Percentiles rank a stretch among this genome's conserved stretches.
Conservation (phyloP, 257 asterid species). For the Solanum corneliomulleri region DNA sequence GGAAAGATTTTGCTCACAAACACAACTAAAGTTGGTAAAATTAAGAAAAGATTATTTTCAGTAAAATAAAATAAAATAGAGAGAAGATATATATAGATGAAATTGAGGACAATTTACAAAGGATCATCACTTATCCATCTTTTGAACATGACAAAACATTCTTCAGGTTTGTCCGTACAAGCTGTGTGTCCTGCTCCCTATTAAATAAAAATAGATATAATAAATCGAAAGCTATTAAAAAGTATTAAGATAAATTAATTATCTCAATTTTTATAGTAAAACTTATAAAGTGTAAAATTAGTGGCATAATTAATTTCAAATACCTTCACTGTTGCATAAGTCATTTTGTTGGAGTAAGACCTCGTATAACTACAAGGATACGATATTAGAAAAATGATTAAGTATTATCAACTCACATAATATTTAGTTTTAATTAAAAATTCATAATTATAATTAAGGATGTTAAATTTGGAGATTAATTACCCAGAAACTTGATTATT, state of each 20-base stretch:
- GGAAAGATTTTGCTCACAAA: too few relatives aligned
- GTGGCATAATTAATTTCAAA: background rate
- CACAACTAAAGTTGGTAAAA: too few relatives aligned
- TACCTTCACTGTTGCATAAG: constrained; percentile 37
- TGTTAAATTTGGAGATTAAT: too few relatives aligned
- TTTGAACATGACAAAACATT: background rate
- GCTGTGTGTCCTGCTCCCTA: background rate
- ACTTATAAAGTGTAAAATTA: too few relatives aligned
- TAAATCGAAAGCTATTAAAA: background rate
- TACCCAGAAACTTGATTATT: too few relatives aligned
- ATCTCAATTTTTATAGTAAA: background rate
- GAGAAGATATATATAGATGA: background rate
- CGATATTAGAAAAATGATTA: background rate
- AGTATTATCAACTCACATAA: background rate
- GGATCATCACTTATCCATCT: background rate
- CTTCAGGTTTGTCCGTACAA: background rate
- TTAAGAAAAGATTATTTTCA: too few relatives aligned
- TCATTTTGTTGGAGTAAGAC: constrained; percentile 28
- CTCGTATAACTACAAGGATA: background rate
- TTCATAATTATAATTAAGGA: too few relatives aligned
- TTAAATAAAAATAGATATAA: background rate
- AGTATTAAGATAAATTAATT: background rate
- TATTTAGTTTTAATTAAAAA: background rate
- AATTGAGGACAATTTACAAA: background rate
- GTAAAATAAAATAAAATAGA: too few relatives aligned